Base-by-base conservation (phyloP, 2,329 filamentous ascomycete genomes). In the Cladosporium sp. region DNA sequence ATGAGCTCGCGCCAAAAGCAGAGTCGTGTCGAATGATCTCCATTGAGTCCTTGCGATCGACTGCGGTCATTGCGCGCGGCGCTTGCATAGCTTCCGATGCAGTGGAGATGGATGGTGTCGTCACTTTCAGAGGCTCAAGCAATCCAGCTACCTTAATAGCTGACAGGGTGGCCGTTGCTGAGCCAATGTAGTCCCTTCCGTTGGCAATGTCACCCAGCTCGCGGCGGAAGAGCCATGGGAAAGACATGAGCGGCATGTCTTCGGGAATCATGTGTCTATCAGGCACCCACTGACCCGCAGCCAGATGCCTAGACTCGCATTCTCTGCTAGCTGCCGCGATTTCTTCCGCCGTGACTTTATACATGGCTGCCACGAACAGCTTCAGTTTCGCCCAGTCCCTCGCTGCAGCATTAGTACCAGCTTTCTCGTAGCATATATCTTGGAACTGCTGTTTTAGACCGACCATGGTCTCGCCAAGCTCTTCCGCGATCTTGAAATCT, bases 401-500 rank as follows among this genome's bases (percentile, higher is more conserved):
- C 3, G 66, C 59, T 14, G 58, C 51, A 1, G 54, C 28, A 9
- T 62, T 64, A 0, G 69, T 70, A 1, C 86, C 88, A 0, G 86
- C 86, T 59, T 82, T 82, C 34, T 86, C 78, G 55, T 84, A 82
- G 67, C 90, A 92, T 5, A 84, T 72, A 0, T 83, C 80, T 9
- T 84, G 84, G 73, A 90, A 94, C 7, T 85, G 80, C 7, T 88
- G 79, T 67, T 87, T 90, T 28, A 97, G 76, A 0, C 79, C 78
- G 1, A 77, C 77, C 1, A 88, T 83, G 19, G 93, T 84, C 4
- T 80, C 79, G 0, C 88, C 89, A 34, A 97, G 84, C 15, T 89
- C 88, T 72, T 99, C 93, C 51, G 92, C 87, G 50, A 92, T 84
- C 68, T 94, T 96, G 77, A 95, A 97, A 63, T 94, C 90, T 8